phyloP scores from a whole-genome alignment of 2,329 filamentous ascomycete genomes.

The Orbilia blumenaviensis region DNA sequence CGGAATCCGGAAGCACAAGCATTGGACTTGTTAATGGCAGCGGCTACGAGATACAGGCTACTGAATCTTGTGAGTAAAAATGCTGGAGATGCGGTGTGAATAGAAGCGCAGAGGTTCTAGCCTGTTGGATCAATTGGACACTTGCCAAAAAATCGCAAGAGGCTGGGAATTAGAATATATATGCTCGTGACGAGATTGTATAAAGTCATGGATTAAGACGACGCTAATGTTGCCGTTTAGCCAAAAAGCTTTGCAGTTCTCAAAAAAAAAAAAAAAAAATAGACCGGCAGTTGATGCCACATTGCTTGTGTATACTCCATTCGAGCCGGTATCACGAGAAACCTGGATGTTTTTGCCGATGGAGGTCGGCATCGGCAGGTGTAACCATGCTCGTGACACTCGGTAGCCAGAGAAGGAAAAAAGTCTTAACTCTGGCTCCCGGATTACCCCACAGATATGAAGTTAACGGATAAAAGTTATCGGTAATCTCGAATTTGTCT shows the following conservation, averaged over 20 bases:
- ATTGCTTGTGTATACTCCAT: conserved; percentile 9
- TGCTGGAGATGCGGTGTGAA: background rate
- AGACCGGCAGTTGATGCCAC: conserved; percentile 1
- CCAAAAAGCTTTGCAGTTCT: background rate
- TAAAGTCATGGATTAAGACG: background rate
- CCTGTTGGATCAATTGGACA: background rate
- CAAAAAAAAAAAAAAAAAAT: no score
- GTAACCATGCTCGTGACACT: background rate
- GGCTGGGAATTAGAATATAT: background rate
- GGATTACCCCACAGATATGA: background rate
- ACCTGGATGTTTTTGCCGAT: conserved; percentile 11
- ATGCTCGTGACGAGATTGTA: conserved; percentile 12
- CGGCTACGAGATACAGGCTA: conserved; percentile 6
- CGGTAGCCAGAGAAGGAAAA: background rate
- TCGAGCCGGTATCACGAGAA: conserved; percentile 11
- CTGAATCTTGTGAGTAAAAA: conserved; percentile 1
- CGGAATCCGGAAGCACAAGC: conserved; percentile 12
- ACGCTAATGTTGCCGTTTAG: background rate
- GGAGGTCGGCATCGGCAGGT: background rate
- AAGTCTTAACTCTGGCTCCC: background rate
- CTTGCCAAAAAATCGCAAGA: background rate
- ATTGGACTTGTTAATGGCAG: conserved; percentile 3
- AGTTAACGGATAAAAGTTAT: conserved; percentile 4
- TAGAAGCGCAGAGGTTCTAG: conserved; percentile 5
- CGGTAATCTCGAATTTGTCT: conserved; percentile 16